Conservation (phyloP, 768 basidiomycete genomes). For the Mrakia blollopis region DNA sequence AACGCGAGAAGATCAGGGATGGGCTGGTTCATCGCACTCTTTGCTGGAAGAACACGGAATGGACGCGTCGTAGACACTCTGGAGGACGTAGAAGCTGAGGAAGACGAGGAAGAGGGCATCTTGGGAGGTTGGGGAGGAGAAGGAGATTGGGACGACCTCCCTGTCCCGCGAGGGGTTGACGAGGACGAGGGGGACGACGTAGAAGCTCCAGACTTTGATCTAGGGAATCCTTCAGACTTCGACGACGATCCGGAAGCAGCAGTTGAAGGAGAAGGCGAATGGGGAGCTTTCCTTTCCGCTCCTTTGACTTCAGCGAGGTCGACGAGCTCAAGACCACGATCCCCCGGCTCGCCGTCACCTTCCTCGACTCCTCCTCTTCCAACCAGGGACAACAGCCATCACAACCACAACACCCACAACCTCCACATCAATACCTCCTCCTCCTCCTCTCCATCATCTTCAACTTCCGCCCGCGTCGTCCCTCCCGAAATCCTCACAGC, state of each 20-base stretch:
- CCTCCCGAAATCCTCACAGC: too few relatives aligned
- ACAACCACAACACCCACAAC: background rate
- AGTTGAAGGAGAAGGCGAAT: background rate
- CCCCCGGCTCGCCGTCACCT: background rate
- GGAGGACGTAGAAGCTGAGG: background rate
- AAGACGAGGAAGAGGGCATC: constrained; percentile 14
- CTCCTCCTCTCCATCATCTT: background rate
- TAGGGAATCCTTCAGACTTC: background rate
- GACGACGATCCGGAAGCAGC: constrained; percentile 4
- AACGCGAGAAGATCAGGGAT: background rate
- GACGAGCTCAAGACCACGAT: background rate
- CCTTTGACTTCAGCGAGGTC: background rate
- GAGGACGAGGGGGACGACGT: background rate
- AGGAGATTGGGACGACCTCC: constrained; percentile 11
- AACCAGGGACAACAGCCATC: background rate
- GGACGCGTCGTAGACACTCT: background rate
- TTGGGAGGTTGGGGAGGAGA: constrained; percentile 15
- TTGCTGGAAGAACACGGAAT: constrained; percentile 13
- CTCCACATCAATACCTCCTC: background rate
- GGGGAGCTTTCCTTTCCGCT: constrained; percentile 12
- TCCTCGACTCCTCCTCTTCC: background rate
- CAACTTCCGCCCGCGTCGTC: too few relatives aligned
- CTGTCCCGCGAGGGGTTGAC: background rate
- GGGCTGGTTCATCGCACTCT: background rate
- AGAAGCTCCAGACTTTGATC: background rate